Evolutionary conservation across 106 monocot genomes (phyloP), one percentile per base, ranked within the genome.

Genomic region (Iris macrosiphon): DNA sequence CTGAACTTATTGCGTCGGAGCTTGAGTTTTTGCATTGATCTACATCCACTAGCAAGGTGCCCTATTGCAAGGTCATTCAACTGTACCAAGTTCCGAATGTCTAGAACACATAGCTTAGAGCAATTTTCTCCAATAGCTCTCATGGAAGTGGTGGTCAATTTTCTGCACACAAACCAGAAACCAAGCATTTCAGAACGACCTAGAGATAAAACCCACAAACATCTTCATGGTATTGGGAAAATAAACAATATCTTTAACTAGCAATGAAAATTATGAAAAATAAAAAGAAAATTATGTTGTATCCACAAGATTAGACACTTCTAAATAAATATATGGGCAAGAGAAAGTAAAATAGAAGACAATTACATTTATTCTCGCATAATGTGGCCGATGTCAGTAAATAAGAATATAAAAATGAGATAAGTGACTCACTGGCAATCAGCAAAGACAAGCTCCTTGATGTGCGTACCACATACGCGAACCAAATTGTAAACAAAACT

Each of bases 121-220:
- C 92, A 92, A 7, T 70, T 61, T 39, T 74, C 71, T 24, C 66
- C 72, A 74, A 92, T 87, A 20, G 34, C 48, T 65, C 74, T 92
- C 20, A 74, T 39, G 1, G 92, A 73, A 44, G 63, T 44, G 18
- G 45, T 23, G 15, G 66, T 74, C 57, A 92, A 15, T 43, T 57
- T 56, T 44, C 92, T 86, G 70, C 72, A 70, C 62, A 38, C 9
- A 51, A 9, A 18, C 0, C 22, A 11, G 17, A 23, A 26, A 37
- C 4, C 44, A 57, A 18, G 12, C n/a, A 31, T 26, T 16, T 1
- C 27, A 29, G 28, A 22, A 23, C 10, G 4, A 28, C 23, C 9
- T 28, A 29, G 4, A 10, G n/a, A n/a, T n/a, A n/a, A n/a, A n/a
- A n/a, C n/a, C n/a, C n/a, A n/a, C n/a, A n/a, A n/a, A n/a, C n/a